Evolutionary conservation across 495 filamentous ascomycete genomes (phyloP).

Genomic region (Penicillium arizonense): DNA sequence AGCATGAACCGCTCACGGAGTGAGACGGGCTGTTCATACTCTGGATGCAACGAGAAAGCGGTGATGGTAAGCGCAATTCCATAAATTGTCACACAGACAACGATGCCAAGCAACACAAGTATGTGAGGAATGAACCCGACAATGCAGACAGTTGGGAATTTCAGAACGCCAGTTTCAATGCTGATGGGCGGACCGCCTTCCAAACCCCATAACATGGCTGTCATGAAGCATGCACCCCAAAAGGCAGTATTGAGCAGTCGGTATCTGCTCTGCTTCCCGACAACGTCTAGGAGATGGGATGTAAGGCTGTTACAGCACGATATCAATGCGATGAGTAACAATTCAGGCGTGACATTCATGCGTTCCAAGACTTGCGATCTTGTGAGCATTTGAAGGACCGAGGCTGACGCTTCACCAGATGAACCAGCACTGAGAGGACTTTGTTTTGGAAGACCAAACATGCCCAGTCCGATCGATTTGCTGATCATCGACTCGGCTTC

Average conservation of each 20-base stretch:
- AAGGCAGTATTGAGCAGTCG: conserved; percentile 81
- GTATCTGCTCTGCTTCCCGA: conserved; percentile 72
- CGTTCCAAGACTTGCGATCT: conserved; percentile 48
- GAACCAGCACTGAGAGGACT: conserved; percentile 24
- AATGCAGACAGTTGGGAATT: conserved; percentile 91
- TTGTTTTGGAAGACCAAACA: conserved; percentile 55
- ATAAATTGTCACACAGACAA: conserved; percentile 73
- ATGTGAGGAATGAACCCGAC: conserved; percentile 94
- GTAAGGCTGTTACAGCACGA: conserved; percentile 86
- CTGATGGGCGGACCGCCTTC: conserved; percentile 51
- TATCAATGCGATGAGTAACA: conserved; percentile 82
- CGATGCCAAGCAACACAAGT: conserved; percentile 74
- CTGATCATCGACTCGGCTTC: conserved; percentile 88
- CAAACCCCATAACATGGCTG: conserved; percentile 69
- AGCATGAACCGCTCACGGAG: conserved; percentile 55
- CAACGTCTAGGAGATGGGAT: conserved; percentile 76
- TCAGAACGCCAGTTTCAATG: conserved; percentile 53
- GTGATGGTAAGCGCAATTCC: conserved; percentile 70
- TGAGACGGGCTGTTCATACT: conserved; percentile 30
- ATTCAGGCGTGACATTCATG: conserved; percentile 84
- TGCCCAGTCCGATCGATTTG: conserved; percentile 66
- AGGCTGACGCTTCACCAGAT: conserved; percentile 20
- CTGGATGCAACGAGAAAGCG: conserved; percentile 62
- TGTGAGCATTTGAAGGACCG: conserved; percentile 37
- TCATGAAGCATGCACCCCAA: conserved; percentile 89